These are phyloP conservation scores for Acorus gramineus DNA, from an alignment of 106 monocot species.

Conservation along the genomic window DNA sequence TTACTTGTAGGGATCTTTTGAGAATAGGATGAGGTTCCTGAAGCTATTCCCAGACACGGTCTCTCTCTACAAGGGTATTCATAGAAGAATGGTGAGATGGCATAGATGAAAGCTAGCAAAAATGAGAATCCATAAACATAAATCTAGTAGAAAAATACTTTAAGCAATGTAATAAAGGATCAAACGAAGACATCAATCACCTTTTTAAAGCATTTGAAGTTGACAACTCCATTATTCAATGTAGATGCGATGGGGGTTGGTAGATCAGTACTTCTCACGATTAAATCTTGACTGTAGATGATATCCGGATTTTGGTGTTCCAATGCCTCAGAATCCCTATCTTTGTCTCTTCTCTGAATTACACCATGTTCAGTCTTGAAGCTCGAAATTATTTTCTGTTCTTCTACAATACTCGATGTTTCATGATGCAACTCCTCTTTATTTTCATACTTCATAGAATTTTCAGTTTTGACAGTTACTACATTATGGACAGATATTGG, in stretches of 20 bases:
- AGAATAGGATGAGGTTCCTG: constrained; percentile 67
- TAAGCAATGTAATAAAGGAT: neutral
- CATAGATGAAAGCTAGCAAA: no score
- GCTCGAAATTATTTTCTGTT: constrained; percentile 2
- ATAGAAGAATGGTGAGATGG: neutral
- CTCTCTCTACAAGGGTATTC: constrained; percentile 26
- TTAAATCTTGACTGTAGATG: constrained; percentile 56
- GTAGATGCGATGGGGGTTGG: constrained; percentile 9
- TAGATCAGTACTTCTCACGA: constrained; percentile 31
- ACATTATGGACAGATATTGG: constrained; percentile 32
- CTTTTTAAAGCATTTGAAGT: constrained; percentile 94
- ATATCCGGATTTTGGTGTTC: constrained; percentile 68
- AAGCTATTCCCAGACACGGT: constrained; percentile 63
- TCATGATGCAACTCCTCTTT: constrained; percentile 2
- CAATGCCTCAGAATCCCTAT: constrained; percentile 26
- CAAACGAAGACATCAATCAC: constrained; percentile 17
- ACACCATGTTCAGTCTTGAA: constrained; percentile 6
- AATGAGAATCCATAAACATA: no score
- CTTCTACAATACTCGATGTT: neutral
- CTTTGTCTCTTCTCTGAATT: constrained; percentile 35
- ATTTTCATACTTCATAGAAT: constrained; percentile 13
- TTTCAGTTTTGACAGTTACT: constrained; percentile 13
- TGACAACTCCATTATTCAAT: constrained; percentile 13
- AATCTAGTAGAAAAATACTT: no score
- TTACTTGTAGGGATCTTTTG: constrained; percentile 86